A percentile compares a stretch with the other conserved stretches of the same genome.
Conservation (phyloP, 2,329 filamentous ascomycete genomes). For the Thielaviopsis populi region DNA sequence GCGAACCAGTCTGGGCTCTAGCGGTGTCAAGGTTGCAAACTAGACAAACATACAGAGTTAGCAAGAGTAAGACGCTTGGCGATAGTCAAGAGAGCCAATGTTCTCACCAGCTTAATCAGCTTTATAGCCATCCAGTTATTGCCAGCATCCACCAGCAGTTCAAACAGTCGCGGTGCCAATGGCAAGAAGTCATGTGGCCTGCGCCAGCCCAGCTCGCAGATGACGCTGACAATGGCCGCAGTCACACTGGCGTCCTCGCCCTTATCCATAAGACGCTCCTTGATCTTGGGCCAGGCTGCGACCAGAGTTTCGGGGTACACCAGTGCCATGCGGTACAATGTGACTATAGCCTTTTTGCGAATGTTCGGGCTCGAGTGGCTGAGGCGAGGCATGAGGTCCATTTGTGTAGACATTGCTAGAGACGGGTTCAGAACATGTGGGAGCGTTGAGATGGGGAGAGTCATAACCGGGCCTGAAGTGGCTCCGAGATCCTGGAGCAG, state of each 20-base stretch:
- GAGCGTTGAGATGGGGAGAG: slow-evolving; percentile 75
- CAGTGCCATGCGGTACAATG: slow-evolving; percentile 78
- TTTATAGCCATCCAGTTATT: slow-evolving; percentile 99
- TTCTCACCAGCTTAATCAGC: slow-evolving; percentile 76
- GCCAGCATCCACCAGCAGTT: slow-evolving; percentile 74
- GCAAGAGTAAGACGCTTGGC: not conserved
- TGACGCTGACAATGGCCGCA: slow-evolving; percentile 88
- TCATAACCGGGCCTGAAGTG: slow-evolving; percentile 59
- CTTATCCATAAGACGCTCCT: slow-evolving; percentile 81
- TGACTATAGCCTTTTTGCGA: slow-evolving; percentile 91
- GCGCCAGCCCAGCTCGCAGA: slow-evolving; percentile 91
- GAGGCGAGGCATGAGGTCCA: slow-evolving; percentile 72
- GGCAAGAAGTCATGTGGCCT: slow-evolving; percentile 87
- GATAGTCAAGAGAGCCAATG: not conserved
- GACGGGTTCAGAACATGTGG: slow-evolving; percentile 90
- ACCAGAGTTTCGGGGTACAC: slow-evolving; percentile 93
- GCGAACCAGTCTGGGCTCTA: slow-evolving; percentile 80
- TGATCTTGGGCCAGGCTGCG: slow-evolving; percentile 93
- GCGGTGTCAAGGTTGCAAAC: slow-evolving; percentile 87
- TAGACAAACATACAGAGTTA: slow-evolving; percentile 25
- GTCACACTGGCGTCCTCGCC: slow-evolving; percentile 85
- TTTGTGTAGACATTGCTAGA: slow-evolving; percentile 74
- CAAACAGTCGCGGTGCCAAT: slow-evolving; percentile 79
- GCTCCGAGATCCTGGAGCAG: slow-evolving; percentile 51
- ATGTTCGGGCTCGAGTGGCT: slow-evolving; percentile 74